A percentile compares a stretch with the other conserved stretches of the same genome.
Evolutionary conservation across 495 filamentous ascomycete species (phyloP).

Genomic region (Hyaloscypha variabilis): DNA sequence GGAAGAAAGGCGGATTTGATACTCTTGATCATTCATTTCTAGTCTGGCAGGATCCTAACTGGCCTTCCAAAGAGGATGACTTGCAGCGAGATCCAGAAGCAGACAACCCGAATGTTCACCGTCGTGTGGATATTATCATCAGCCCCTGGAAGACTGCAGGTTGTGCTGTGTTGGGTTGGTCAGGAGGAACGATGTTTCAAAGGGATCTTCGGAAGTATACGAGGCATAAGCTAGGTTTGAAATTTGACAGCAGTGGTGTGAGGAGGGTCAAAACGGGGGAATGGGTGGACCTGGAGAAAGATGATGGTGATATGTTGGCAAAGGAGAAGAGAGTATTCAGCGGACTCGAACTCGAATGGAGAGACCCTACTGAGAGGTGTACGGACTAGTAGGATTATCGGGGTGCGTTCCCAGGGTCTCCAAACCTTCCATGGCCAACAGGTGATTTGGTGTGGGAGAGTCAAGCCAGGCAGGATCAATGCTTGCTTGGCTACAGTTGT

Average conservation of each 20-base stretch:
- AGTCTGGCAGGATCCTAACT: constrained; percentile 85
- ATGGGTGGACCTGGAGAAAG: constrained; percentile 63
- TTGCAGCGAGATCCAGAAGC: constrained; percentile 35
- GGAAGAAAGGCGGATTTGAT: constrained; percentile 68
- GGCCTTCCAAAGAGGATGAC: constrained; percentile 42
- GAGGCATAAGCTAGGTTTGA: constrained; percentile 71
- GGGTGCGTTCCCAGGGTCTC: too few relatives aligned
- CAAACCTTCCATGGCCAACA: too few relatives aligned
- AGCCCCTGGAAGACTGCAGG: constrained; percentile 86
- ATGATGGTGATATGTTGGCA: constrained; percentile 40
- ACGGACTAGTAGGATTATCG: constrained; percentile 52
- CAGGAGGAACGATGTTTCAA: constrained; percentile 86
- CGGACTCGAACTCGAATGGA: constrained; percentile 73
- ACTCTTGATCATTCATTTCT: constrained; percentile 88
- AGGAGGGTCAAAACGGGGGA: constrained; percentile 65
- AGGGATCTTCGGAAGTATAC: constrained; percentile 81
- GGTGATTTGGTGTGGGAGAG: neutral
- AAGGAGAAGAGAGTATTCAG: constrained; percentile 79
- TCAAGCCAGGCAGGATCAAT: too few relatives aligned
- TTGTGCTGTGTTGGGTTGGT: constrained; percentile 88
- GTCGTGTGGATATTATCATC: constrained; percentile 92
- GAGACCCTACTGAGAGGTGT: constrained; percentile 73
- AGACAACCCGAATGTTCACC: constrained; percentile 75
- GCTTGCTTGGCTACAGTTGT: too few relatives aligned
- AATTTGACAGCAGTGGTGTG: constrained; percentile 91